These are phyloP conservation scores for Trametes maxima DNA, from an alignment of 768 basidiomycete genomes.

Conservation along the genomic window DNA sequence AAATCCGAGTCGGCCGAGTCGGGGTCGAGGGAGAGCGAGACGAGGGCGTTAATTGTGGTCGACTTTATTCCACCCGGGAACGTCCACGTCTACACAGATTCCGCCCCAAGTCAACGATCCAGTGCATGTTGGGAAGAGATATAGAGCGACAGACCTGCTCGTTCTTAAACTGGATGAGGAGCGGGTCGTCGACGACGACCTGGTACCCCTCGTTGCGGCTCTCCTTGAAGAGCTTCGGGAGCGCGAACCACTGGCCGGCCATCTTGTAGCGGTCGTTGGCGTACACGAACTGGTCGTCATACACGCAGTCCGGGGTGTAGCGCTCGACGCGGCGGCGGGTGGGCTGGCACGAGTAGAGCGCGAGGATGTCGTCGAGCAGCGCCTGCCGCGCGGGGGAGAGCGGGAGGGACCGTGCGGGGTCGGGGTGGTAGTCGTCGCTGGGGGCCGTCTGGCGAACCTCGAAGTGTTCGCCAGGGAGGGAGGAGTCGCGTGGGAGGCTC, in stretches of 20 bases:
- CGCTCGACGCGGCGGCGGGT: slow-evolving; percentile 42
- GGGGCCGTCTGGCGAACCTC: slow-evolving; percentile 41
- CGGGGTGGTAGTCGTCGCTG: slow-evolving; percentile 36
- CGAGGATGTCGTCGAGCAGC: slow-evolving; percentile 44
- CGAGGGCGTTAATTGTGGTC: slow-evolving; percentile 45
- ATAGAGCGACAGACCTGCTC: slow-evolving; percentile 35
- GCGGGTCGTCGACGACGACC: slow-evolving; percentile 39
- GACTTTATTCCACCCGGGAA: slow-evolving; percentile 42
- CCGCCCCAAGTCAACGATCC: too few species aligned
- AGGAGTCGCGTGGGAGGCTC: slow-evolving; percentile 29
- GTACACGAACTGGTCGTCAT: slow-evolving; percentile 44
- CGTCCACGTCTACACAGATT: slow-evolving; percentile 38
- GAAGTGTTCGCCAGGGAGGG: slow-evolving; percentile 40
- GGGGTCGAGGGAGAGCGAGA: slow-evolving; percentile 42
- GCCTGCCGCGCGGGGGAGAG: slow-evolving; percentile 41
- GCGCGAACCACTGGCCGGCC: slow-evolving; percentile 45
- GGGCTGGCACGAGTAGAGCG: slow-evolving; percentile 42
- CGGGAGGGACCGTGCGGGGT: slow-evolving; percentile 40
- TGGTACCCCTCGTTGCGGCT: slow-evolving; percentile 41
- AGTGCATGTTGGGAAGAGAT: not conserved
- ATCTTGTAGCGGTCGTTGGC: slow-evolving; percentile 44
- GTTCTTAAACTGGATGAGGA: slow-evolving; percentile 46
- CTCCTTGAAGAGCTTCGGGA: slow-evolving; percentile 41
- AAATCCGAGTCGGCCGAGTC: slow-evolving; percentile 45
- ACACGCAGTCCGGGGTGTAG: slow-evolving; percentile 37